These are phyloP conservation scores for Aspergillus campestris DNA, from an alignment of 495 filamentous ascomycete genomes.

Conservation along the genomic window DNA sequence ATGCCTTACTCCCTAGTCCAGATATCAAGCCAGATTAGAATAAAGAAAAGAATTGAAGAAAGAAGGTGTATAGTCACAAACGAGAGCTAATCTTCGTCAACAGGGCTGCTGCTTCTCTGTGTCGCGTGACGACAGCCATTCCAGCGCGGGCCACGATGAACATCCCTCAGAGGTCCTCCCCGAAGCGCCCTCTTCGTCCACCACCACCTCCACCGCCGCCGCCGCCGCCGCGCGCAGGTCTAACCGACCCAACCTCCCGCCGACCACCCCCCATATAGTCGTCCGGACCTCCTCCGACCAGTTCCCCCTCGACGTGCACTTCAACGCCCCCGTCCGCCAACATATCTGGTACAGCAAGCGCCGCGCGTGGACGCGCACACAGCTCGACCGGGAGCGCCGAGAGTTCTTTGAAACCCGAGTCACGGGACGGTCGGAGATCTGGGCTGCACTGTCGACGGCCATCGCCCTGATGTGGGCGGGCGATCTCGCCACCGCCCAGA, in stretches of 20 bases:
- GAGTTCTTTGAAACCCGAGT: slow-evolving; percentile 84
- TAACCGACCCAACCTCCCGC: no score
- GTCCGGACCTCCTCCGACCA: slow-evolving; percentile 8
- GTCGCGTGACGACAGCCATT: slow-evolving; percentile 26
- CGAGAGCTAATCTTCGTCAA: background rate
- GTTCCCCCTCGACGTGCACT: slow-evolving; percentile 34
- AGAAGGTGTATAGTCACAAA: no score
- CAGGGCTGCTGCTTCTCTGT: slow-evolving; percentile 36
- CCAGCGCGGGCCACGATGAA: background rate
- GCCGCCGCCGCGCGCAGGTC: slow-evolving; percentile 7
- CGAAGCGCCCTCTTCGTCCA: slow-evolving; percentile 3
- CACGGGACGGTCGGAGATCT: slow-evolving; percentile 66
- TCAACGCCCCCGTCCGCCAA: slow-evolving; percentile 41
- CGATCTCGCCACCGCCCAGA: slow-evolving; percentile 68
- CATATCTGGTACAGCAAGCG: slow-evolving; percentile 46
- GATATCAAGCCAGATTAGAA: no score
- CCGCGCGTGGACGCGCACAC: slow-evolving; percentile 42
- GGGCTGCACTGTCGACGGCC: slow-evolving; percentile 61
- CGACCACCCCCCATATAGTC: background rate
- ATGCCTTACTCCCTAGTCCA: no score
- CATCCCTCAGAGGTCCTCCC: slow-evolving; percentile 3
- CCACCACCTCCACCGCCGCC: slow-evolving; percentile 5
- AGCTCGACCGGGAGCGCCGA: slow-evolving; percentile 41
- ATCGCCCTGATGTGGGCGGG: slow-evolving; percentile 53
- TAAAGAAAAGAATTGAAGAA: no score